Evolutionary conservation across 345 rosid species (phyloP).

Genomic region (Heritiera littoralis): DNA sequence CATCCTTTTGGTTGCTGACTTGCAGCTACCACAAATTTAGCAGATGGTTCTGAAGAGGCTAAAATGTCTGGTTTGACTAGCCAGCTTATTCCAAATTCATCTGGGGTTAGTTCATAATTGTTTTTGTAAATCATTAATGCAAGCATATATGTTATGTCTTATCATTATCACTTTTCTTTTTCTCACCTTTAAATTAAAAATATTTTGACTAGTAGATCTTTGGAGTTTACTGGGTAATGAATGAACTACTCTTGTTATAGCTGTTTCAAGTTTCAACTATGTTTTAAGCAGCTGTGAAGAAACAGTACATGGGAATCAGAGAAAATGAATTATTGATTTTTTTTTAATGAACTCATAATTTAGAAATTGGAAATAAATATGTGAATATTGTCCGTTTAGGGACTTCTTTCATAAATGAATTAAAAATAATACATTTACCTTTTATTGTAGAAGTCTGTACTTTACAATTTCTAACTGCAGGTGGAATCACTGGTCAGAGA

Average conservation of each 20-base stretch:
- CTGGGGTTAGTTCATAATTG: not conserved
- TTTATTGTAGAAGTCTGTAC: slow-evolving; percentile 14
- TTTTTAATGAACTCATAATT: not conserved
- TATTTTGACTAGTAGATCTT: not conserved
- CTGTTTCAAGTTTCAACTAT: not conserved
- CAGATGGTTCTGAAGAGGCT: slow-evolving; percentile 14
- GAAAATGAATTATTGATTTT: not conserved
- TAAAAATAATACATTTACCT: not conserved
- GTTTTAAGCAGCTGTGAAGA: slow-evolving; percentile 3
- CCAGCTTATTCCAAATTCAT: slow-evolving; percentile 10
- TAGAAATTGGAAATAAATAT: not conserved
- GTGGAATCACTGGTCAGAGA: slow-evolving; percentile 66
- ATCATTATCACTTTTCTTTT: not conserved
- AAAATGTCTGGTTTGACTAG: slow-evolving; percentile 15
- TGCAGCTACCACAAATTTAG: slow-evolving; percentile 16
- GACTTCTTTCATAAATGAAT: no score
- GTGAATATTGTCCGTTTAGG: not conserved
- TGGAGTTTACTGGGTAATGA: not conserved
- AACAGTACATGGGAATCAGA: not conserved
- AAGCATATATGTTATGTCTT: not conserved
- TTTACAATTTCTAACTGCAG: slow-evolving; percentile 36
- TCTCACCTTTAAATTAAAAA: not conserved
- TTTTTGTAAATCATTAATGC: not conserved
- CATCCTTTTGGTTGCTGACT: not conserved
- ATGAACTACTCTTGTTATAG: not conserved